Conservation (phyloP, 352 stramenopile genomes). For the Globisporangium rhizosaccharum region DNA sequence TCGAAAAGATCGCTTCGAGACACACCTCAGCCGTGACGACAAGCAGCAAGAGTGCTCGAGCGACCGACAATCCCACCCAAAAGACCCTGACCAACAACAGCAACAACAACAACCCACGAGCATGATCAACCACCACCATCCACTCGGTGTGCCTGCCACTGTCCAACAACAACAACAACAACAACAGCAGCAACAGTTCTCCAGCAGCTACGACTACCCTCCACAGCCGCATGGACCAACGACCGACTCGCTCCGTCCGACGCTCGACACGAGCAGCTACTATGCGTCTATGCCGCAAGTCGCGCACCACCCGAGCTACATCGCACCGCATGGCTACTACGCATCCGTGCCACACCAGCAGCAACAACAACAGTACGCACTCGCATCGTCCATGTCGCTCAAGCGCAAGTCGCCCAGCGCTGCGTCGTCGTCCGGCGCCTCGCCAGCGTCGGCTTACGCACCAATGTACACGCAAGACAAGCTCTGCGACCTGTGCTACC, state of each 20-base stretch:
- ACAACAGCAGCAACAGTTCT: conserved; percentile 9
- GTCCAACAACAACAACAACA: not conserved
- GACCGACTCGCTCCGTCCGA: conserved; percentile 22
- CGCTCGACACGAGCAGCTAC: conserved; percentile 18
- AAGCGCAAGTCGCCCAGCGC: conserved; percentile 33
- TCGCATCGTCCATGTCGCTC: conserved; percentile 21
- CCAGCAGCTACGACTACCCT: conserved; percentile 21
- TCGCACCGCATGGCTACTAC: conserved; percentile 1
- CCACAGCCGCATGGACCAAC: conserved; percentile 15
- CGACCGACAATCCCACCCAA: conserved; percentile 1
- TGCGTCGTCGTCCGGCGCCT: conserved; percentile 2
- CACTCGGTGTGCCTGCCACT: not conserved
- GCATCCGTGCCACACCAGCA: conserved; percentile 3
- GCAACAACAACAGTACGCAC: conserved; percentile 13
- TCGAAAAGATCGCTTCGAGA: conserved; percentile 13
- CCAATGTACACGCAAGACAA: conserved; percentile 19
- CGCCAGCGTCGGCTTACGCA: conserved; percentile 7
- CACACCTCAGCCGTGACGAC: not conserved
- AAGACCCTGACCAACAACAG: not conserved
- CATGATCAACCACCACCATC: conserved; percentile 10
- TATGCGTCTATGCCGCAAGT: conserved; percentile 9
- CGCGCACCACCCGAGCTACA: not conserved
- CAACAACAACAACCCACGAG: not conserved
- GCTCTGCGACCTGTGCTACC: conserved; percentile 73
- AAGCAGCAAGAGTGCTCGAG: not conserved